Percentiles rank a stretch among this genome's conserved stretches.
These are phyloP conservation scores for Microdochium trichocladiopsis DNA, from an alignment of 2,329 filamentous ascomycete genomes.

Conservation along the genomic window DNA sequence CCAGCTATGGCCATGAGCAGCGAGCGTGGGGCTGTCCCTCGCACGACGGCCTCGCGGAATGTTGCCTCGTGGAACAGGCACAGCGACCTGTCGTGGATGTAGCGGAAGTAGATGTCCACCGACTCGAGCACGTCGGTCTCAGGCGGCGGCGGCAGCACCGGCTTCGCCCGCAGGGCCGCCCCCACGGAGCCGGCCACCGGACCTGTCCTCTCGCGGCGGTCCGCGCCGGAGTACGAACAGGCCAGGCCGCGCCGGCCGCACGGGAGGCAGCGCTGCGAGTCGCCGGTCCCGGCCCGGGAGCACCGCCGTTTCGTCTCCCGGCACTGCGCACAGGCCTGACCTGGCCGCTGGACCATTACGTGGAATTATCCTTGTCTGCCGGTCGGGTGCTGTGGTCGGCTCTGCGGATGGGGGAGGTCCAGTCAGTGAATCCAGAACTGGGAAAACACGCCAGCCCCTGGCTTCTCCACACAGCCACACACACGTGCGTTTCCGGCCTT, in stretches of 20 bases:
- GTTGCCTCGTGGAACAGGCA: slow-evolving; percentile 15
- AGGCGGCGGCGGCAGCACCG: not conserved
- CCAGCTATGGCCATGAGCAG: slow-evolving; percentile 13
- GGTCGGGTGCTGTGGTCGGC: not conserved
- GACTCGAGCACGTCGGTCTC: slow-evolving; percentile 4
- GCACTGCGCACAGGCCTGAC: slow-evolving; percentile 1
- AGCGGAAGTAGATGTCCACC: slow-evolving; percentile 14
- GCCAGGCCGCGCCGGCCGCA: not conserved
- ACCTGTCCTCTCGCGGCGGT: no score
- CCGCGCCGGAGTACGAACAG: not conserved
- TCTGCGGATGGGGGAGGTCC: no score
- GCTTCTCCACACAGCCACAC: no score
- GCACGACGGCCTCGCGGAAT: slow-evolving; percentile 6
- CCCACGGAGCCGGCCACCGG: no score
- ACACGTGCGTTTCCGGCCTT: no score
- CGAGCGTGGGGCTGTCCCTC: slow-evolving; percentile 8
- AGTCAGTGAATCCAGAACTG: no score
- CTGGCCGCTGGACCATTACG: not conserved
- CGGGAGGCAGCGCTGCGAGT: not conserved
- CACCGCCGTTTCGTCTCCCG: not conserved
- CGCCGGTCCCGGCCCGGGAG: not conserved
- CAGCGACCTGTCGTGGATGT: slow-evolving; percentile 16
- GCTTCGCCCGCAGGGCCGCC: not conserved
- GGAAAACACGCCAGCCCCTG: no score
- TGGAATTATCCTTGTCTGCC: not conserved